Conservation (phyloP, 345 rosid species). For the Jatropha curcas region DNA sequence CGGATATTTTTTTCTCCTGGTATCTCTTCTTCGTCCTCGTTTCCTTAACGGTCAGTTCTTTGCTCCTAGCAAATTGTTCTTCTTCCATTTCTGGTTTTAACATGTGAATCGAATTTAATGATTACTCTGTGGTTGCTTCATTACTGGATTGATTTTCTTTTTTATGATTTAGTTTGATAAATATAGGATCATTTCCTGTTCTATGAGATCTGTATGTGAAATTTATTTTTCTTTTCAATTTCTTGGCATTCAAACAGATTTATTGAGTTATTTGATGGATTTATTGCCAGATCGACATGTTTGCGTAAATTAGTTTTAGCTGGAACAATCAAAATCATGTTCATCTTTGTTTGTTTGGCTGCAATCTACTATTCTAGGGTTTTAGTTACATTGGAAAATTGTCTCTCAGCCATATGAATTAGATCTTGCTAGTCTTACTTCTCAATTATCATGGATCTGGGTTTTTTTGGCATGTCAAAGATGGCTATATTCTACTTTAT, state of each 20-base stretch:
- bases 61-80: too few relatives aligned
- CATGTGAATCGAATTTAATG: too few relatives aligned
- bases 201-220: constrained; percentile 12
- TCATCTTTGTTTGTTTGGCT: neutral
- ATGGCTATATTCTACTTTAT: neutral
- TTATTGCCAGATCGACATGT: constrained; percentile 10
- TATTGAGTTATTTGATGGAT: neutral
- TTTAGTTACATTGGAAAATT: neutral
- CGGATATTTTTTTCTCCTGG: neutral
- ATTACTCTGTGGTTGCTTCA: neutral
- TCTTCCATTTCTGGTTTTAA: too few relatives aligned
- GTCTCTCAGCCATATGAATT: neutral
- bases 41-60: constrained; percentile 1
- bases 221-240: neutral
- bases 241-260: constrained; percentile 1
- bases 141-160: neutral
- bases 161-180: neutral
- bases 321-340: too few relatives aligned
- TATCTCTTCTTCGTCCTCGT: neutral
- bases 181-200: neutral
- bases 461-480: neutral
- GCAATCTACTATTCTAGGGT: neutral
- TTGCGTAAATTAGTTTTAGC: neutral
- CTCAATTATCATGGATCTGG: neutral
- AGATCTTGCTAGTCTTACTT: neutral